These are phyloP conservation scores for Trichoderma guizhouense DNA, from an alignment of 2,329 filamentous ascomycete species.

Conservation along the genomic window DNA sequence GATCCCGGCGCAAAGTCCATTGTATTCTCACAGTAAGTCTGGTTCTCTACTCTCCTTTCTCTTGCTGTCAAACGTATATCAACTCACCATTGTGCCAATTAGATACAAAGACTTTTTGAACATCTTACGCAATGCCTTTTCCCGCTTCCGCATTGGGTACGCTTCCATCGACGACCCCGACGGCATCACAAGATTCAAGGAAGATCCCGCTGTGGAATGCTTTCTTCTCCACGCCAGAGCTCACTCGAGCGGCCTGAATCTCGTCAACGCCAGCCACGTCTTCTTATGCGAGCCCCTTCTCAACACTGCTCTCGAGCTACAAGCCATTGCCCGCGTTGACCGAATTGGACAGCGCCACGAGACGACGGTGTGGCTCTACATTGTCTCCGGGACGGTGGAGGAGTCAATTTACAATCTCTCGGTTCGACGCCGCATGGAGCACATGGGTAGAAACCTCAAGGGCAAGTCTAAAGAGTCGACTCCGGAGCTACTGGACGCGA, in stretches of 20 bases:
- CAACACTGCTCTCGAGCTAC: slow-evolving; percentile 89
- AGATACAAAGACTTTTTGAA: slow-evolving; percentile 73
- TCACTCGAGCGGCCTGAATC: slow-evolving; percentile 82
- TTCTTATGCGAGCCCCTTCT: slow-evolving; percentile 92
- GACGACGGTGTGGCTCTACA: slow-evolving; percentile 93
- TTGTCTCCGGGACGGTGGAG: slow-evolving; percentile 87
- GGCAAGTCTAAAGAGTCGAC: slow-evolving; percentile 40
- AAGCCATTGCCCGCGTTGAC: slow-evolving; percentile 92
- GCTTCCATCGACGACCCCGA: slow-evolving; percentile 65
- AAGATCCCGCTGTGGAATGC: slow-evolving; percentile 70
- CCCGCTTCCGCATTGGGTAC: slow-evolving; percentile 67
- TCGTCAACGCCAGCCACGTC: slow-evolving; percentile 90
- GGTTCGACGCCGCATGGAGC: slow-evolving; percentile 71
- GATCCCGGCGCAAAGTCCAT: slow-evolving; percentile 88
- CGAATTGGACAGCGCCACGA: slow-evolving; percentile 84
- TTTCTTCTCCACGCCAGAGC: slow-evolving; percentile 88
- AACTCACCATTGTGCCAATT: not conserved
- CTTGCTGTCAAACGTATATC: not conserved
- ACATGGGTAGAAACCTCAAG: slow-evolving; percentile 54
- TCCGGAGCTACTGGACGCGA: slow-evolving; percentile 53
- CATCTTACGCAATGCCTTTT: slow-evolving; percentile 68
- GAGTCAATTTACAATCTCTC: slow-evolving; percentile 88
- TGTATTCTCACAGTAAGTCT: slow-evolving; percentile 74
- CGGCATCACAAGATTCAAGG: slow-evolving; percentile 74
- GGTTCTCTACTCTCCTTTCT: too few species aligned